A percentile compares a stretch with the other conserved stretches of the same genome.
These are phyloP conservation scores for Elaphomyces granulatus DNA, from an alignment of 495 filamentous ascomycete genomes.

Conservation along the genomic window DNA sequence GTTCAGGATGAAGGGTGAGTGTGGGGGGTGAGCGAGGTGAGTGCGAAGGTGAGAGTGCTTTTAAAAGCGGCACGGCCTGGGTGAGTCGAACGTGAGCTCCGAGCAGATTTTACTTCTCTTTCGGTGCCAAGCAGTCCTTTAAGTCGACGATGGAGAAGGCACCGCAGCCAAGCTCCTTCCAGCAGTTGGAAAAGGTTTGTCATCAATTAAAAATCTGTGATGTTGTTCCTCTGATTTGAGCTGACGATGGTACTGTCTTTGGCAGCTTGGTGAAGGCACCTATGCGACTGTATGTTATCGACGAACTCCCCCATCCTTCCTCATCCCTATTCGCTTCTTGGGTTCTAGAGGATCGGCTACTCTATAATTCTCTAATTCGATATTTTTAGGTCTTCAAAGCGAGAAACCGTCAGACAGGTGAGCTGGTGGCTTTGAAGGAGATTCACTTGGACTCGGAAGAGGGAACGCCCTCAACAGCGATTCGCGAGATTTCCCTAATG, in stretches of 20 bases:
- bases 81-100: too few relatives aligned
- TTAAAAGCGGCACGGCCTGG: too few relatives aligned
- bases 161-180: conserved; percentile 86
- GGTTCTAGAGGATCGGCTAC: too few relatives aligned
- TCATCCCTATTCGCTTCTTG: too few relatives aligned
- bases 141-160: conserved; percentile 70
- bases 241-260: conserved; percentile 3
- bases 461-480: conserved; percentile 94
- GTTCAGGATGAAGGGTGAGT: too few relatives aligned
- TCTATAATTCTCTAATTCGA: too few relatives aligned
- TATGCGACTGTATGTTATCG: conserved; percentile 80
- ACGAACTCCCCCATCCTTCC: conserved; percentile 11
- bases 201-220: too few relatives aligned
- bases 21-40: too few relatives aligned
- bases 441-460: conserved; percentile 99
- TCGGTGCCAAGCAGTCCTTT: background rate
- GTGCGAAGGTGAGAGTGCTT: too few relatives aligned
- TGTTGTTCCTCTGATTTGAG: conserved; percentile 2
- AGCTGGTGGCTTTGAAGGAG: conserved; percentile 94
- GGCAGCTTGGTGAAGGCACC: conserved; percentile 82
- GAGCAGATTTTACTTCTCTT: conserved; percentile 2
- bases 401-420: conserved; percentile 86
- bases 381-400: conserved; percentile 96
- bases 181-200: conserved; percentile 96
- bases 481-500: conserved; percentile 96